phyloP scores from a whole-genome alignment of 768 basidiomycete genomes.

The Multifurca ochricompacta region DNA sequence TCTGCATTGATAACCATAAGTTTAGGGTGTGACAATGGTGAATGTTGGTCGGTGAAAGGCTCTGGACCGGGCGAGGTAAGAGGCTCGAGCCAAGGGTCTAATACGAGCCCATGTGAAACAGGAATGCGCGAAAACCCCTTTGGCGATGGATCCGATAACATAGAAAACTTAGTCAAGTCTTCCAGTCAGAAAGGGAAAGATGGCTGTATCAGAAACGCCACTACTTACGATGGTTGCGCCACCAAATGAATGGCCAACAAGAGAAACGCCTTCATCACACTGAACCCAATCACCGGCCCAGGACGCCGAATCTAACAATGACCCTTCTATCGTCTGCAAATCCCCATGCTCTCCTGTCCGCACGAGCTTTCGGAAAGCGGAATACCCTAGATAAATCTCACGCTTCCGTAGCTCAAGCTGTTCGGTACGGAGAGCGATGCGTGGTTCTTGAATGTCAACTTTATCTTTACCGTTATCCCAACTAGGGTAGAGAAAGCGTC shows the following conservation, averaged over 20 bases:
- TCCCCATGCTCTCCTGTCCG: constrained; percentile 16
- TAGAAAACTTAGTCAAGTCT: constrained; percentile 37
- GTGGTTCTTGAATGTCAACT: constrained; percentile 20
- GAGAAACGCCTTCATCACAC: constrained; percentile 31
- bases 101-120: constrained; percentile 47
- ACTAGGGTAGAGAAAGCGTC: constrained; percentile 11
- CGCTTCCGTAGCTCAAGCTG: constrained; percentile 63
- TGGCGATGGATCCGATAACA: constrained; percentile 45
- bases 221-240: constrained; percentile 43
- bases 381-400: constrained; percentile 61
- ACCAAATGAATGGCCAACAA: constrained; percentile 52
- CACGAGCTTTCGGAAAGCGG: constrained; percentile 51
- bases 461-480: constrained; percentile 26
- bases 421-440: constrained; percentile 46
- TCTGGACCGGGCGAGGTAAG: constrained; percentile 48
- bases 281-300: constrained; percentile 27
- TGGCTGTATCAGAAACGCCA: neutral
- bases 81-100: constrained; percentile 86
- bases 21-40: constrained; percentile 15
- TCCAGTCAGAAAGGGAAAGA: neutral
- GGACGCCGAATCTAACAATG: constrained; percentile 42
- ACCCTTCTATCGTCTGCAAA: constrained; percentile 39
- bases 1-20: constrained; percentile 71
- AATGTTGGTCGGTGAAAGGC: constrained; percentile 18
- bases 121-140: constrained; percentile 38